A percentile compares a stretch with the other conserved stretches of the same genome.
These are phyloP conservation scores for Margaritispora aquatica DNA, from an alignment of 495 filamentous ascomycete species.

Conservation along the genomic window DNA sequence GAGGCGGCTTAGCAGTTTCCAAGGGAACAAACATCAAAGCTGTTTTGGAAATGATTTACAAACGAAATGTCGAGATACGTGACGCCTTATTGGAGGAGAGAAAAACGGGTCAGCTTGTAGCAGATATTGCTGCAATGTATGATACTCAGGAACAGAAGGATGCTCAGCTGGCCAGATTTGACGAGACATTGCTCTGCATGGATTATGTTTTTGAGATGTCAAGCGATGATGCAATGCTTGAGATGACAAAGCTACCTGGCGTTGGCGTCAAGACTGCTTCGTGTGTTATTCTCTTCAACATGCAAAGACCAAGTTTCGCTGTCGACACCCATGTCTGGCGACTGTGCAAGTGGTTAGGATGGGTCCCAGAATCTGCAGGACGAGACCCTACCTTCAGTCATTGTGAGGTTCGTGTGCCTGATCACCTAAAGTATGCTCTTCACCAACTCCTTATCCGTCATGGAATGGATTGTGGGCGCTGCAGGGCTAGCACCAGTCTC, in stretches of 20 bases:
- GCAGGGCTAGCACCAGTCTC: constrained; percentile 50
- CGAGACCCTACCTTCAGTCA: constrained; percentile 72
- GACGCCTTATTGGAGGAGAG: constrained; percentile 28
- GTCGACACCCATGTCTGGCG: constrained; percentile 84
- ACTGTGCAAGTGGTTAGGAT: constrained; percentile 77
- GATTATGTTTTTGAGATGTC: constrained; percentile 68
- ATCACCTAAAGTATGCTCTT: constrained; percentile 81
- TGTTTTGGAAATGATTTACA: constrained; percentile 74
- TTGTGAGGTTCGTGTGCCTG: constrained; percentile 72
- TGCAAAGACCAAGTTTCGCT: constrained; percentile 71
- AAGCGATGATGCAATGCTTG: constrained; percentile 63
- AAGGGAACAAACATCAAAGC: constrained; percentile 76
- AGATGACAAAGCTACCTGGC: constrained; percentile 71
- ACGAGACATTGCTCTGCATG: constrained; percentile 56
- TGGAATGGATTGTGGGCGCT: constrained; percentile 74
- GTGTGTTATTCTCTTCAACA: constrained; percentile 77
- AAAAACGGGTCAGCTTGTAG: constrained; percentile 23
- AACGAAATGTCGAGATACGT: constrained; percentile 50
- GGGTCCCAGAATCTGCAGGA: constrained; percentile 61
- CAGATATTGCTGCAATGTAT: constrained; percentile 22
- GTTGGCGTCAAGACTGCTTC: constrained; percentile 90
- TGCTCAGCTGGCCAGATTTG: constrained; percentile 36
- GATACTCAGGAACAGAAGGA: constrained; percentile 29
- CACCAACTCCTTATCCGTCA: constrained; percentile 86
- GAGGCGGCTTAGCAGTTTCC: constrained; percentile 60